These are phyloP conservation scores for Secale cereale DNA, from an alignment of 176 grass and related monocot genomes.

Conservation along the genomic window DNA sequence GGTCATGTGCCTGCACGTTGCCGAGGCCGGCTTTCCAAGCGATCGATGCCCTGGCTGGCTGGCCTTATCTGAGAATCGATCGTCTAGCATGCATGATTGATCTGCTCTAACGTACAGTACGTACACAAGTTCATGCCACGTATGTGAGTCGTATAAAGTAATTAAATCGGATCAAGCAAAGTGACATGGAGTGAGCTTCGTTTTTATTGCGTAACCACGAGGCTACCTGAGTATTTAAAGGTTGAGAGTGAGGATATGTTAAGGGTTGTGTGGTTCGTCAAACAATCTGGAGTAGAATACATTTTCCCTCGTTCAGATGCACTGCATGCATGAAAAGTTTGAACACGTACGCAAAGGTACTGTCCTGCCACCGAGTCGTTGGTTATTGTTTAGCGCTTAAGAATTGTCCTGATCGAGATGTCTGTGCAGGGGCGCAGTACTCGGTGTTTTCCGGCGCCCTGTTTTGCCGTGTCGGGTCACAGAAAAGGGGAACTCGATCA, in stretches of 20 bases:
- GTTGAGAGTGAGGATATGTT: background rate
- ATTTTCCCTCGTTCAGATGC: background rate
- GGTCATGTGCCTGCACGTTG: constrained; percentile 45
- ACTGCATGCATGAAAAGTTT: background rate
- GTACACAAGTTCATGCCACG: background rate
- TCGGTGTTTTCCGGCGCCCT: background rate
- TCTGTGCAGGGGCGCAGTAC: background rate
- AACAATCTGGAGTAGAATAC: background rate
- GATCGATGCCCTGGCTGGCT: background rate
- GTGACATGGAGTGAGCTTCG: background rate
- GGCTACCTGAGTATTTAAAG: background rate
- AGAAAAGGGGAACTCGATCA: background rate
- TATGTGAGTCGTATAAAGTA: background rate
- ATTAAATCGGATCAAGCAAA: background rate
- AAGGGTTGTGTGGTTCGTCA: background rate
- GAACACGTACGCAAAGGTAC: background rate
- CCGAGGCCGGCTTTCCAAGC: constrained; percentile 19
- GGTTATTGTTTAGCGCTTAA: background rate
- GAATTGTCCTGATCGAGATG: background rate
- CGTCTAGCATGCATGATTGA: background rate
- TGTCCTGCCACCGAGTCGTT: background rate
- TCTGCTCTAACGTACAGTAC: background rate
- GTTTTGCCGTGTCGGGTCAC: constrained; percentile 10
- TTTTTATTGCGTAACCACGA: background rate
- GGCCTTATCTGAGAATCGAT: constrained; percentile 39